Percentiles rank a stretch among this genome's conserved stretches.
Conservation (phyloP, 2,329 filamentous ascomycete genomes). For the Calonectria hongkongensis region DNA sequence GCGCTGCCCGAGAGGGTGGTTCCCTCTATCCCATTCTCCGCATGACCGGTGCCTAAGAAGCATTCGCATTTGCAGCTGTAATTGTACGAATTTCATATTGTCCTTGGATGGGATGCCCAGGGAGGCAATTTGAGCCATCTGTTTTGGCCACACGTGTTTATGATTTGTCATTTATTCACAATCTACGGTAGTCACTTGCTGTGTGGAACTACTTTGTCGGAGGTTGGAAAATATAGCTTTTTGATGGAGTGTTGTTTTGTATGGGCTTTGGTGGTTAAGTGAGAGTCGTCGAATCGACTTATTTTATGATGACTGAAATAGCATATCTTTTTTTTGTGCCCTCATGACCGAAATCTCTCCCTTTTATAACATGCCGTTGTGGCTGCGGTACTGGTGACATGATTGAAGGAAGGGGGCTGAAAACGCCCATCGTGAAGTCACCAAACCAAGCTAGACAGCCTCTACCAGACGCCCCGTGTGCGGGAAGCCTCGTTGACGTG, state of each 20-base stretch:
- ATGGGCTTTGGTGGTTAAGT: not conserved
- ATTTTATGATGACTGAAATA: slow-evolving; percentile 14
- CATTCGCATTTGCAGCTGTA: slow-evolving; percentile 41
- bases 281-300: not conserved
- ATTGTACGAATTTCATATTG: slow-evolving; percentile 49
- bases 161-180: slow-evolving; percentile 13
- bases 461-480: not conserved
- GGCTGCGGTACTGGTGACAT: not conserved
- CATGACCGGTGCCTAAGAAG: slow-evolving; percentile 58
- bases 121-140: slow-evolving; percentile 15
- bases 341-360: no score
- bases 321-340: not conserved
- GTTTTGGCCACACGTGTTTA: slow-evolving; percentile 9
- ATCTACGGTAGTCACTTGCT: slow-evolving; percentile 5
- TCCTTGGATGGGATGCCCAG: slow-evolving; percentile 29
- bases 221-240: slow-evolving; percentile 1
- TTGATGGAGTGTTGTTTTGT: slow-evolving; percentile 20
- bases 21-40: slow-evolving; percentile 65
- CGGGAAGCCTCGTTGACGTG: slow-evolving; percentile 18
- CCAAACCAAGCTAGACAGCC: not conserved
- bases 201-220: not conserved
- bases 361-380: not conserved
- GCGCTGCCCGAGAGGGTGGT: slow-evolving; percentile 55
- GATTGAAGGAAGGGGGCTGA: not conserved
- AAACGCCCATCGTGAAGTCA: not conserved